Evolutionary conservation across 257 asterid genomes (phyloP).

Genomic region (Forsythia viridissima): DNA sequence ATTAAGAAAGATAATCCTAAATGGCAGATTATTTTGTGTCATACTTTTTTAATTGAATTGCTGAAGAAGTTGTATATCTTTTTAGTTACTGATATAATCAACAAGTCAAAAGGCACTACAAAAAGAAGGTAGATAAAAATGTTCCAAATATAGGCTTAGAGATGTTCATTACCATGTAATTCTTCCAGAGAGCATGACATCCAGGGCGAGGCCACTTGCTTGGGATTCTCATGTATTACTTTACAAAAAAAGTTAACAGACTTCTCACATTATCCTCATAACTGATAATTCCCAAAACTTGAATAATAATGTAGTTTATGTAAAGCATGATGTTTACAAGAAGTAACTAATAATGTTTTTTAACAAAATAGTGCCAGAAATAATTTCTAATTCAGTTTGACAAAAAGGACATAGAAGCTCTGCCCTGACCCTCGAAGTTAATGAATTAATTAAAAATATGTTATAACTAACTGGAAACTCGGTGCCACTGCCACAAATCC

Average conservation of each 20-base stretch:
- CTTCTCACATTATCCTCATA: background rate
- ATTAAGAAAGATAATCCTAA: background rate
- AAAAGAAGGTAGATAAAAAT: background rate
- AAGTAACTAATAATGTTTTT: slow-evolving; percentile 1
- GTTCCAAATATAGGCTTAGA: background rate
- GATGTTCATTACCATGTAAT: slow-evolving; percentile 71
- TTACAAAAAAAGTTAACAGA: slow-evolving; percentile 13
- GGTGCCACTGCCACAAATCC: background rate
- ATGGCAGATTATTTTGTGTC: background rate
- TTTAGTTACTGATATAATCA: background rate
- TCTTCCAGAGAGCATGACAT: slow-evolving; percentile 98
- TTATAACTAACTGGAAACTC: slow-evolving; percentile 15
- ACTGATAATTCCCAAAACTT: background rate
- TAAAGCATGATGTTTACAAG: slow-evolving; percentile 1
- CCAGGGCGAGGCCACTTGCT: slow-evolving; percentile 98
- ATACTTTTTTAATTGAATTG: background rate
- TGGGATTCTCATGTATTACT: slow-evolving; percentile 63
- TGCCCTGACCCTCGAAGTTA: slow-evolving; percentile 1
- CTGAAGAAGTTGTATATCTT: background rate
- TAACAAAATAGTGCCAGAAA: slow-evolving; percentile 8
- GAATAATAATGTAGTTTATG: background rate
- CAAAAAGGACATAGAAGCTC: background rate
- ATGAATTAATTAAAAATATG: background rate
- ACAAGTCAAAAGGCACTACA: background rate
- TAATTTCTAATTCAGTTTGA: background rate